Conservation (phyloP, 208 protist genomes). For the Crithidia fasciculata region DNA sequence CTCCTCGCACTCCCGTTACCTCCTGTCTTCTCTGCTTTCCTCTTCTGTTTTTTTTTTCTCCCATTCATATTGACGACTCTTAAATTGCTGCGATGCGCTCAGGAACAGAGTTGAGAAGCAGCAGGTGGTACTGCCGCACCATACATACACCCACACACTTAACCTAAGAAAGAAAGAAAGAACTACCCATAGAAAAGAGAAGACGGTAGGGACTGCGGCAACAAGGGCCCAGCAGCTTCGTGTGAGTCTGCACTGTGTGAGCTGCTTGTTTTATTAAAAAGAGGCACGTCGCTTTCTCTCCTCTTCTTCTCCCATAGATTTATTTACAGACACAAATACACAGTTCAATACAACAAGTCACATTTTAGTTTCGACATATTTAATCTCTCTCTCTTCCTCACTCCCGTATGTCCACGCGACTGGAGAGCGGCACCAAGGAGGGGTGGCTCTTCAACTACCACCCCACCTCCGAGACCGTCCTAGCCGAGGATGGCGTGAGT, state of each 20-base stretch:
- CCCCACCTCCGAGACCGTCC: constrained; percentile 55
- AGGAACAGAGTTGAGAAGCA: background rate
- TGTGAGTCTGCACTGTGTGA: no score
- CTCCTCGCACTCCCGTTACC: background rate
- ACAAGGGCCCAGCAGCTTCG: no score
- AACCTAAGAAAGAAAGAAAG: no score
- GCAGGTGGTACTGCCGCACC: no score
- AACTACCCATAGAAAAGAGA: no score
- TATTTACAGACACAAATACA: no score
- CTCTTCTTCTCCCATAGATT: no score
- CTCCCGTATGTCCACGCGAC: constrained; percentile 21
- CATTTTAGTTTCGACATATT: constrained; percentile 1
- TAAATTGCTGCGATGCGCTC: background rate
- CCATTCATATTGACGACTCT: background rate
- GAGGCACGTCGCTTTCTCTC: no score
- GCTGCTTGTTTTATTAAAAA: no score
- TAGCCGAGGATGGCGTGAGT: constrained; percentile 31
- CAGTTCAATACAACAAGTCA: background rate
- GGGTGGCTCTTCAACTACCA: constrained; percentile 94
- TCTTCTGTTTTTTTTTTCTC: constrained; percentile 2
- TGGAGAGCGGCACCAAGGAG: constrained; percentile 76
- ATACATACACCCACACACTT: no score
- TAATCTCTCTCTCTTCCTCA: constrained; percentile 4
- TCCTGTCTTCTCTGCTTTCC: constrained; percentile 11
- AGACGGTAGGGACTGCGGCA: no score